Evolutionary conservation across 805 yeast species (phyloP), one percentile per base, ranked within the genome.

Genomic region (Candida khao-thaluensis): DNA sequence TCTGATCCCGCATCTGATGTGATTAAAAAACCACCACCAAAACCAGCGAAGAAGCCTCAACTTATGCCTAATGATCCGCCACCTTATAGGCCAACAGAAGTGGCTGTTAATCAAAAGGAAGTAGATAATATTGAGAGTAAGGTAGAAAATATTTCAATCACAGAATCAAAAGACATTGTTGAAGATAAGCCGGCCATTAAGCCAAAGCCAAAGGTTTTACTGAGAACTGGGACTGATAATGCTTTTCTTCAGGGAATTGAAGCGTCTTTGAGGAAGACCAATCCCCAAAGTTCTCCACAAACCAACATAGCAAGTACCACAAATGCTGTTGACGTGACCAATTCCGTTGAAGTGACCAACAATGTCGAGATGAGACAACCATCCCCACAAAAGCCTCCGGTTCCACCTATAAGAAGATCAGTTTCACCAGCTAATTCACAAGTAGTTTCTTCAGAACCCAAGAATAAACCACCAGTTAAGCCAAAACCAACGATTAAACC

Each of bases 11-110:
- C 38, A 16, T 18, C 30, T 15, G 22, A 16, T 14, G 2, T 23
- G 15, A 33, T 33, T 14, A 63, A 60, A 47, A 62, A 60, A 38
- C 71, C 74, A 15, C 74, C 73, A 9, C 73, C 74, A 24, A 71
- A 68, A 29, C 76, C 76, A 1, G 42, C 50, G 2, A 71, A 66
- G 44, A 62, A 64, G 38, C 50, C 59, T 16, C 34, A 47, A 15
- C 11, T 42, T 3, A 43, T 42, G 43, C 47, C 47, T 3, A 21
- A 17, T 23, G 40, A 53, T 12, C 61, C 60, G 6, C 59, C 57
- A 7, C 52, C 66, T 17, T 54, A 56, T 29, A 36, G 51, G 25
- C 37, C 22, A 5, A 22, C n/a, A 16, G 36, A 33, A 16, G 26
- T 33, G 9, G n/a, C n/a, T n/a, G n/a, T n/a, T n/a, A n/a, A n/a